phyloP scores from a whole-genome alignment of 371 early-diverging fungal species.

The Saksenaea oblongispora region DNA sequence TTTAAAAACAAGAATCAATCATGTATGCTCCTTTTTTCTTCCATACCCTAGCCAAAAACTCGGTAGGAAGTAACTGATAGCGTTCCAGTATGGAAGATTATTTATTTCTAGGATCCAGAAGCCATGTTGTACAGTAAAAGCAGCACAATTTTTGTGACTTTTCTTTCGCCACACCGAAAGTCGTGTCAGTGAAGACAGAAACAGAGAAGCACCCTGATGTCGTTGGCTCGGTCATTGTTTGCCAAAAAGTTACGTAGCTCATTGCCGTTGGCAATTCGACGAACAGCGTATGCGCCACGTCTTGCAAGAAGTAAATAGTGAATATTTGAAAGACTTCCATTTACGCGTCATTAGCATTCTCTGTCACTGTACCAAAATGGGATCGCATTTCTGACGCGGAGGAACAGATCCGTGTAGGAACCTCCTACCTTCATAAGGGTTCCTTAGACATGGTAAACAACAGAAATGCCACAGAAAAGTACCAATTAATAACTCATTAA shows the following conservation, averaged over 20 bases:
- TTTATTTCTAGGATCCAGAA: too few relatives aligned
- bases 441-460: constrained; percentile 46
- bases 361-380: constrained; percentile 18
- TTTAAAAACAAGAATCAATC: too few relatives aligned
- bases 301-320: background rate
- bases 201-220: background rate
- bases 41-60: too few relatives aligned
- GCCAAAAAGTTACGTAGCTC: background rate
- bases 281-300: background rate
- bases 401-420: constrained; percentile 41
- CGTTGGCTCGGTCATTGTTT: background rate
- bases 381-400: constrained; percentile 45
- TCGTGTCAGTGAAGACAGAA: too few relatives aligned
- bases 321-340: background rate
- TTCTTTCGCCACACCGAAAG: too few relatives aligned
- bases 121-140: too few relatives aligned
- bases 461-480: too few relatives aligned
- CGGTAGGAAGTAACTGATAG: too few relatives aligned
- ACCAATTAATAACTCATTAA: background rate
- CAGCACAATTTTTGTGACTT: too few relatives aligned
- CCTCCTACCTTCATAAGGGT: constrained; percentile 43
- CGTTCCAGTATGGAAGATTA: too few relatives aligned
- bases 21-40: too few relatives aligned
- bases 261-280: background rate
- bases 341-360: constrained; percentile 24